phyloP scores from a whole-genome alignment of 352 stramenopile genomes.

The Pythium rishiriense region DNA sequence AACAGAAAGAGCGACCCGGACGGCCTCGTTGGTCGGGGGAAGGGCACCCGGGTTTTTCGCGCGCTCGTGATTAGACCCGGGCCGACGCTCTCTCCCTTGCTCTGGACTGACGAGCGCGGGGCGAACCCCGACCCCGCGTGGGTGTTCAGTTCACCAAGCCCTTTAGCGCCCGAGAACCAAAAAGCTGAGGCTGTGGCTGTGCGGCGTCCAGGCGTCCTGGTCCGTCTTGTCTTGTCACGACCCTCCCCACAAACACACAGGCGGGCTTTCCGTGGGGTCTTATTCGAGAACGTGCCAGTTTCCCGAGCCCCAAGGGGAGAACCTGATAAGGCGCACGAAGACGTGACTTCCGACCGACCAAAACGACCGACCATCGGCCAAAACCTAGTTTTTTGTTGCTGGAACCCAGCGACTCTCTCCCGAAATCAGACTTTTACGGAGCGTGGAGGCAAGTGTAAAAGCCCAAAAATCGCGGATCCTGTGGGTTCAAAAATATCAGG shows the following conservation, averaged over 20 bases:
- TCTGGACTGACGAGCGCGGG: conserved; percentile 19
- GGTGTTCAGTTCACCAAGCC: conserved; percentile 15
- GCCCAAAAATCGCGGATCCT: neutral
- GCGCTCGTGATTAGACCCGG: neutral
- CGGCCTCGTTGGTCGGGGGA: neutral
- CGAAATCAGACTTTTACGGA: neutral
- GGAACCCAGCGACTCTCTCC: neutral
- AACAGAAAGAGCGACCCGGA: conserved; percentile 5
- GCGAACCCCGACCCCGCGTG: conserved; percentile 15
- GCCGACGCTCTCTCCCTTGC: conserved; percentile 13
- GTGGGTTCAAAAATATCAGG: neutral
- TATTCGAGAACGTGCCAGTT: conserved; percentile 9
- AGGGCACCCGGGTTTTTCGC: neutral
- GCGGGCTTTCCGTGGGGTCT: no score
- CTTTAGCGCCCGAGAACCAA: conserved; percentile 3
- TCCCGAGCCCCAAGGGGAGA: neutral
- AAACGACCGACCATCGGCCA: neutral
- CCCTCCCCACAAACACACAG: no score
- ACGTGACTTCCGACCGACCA: conserved; percentile 9
- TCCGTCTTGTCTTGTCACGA: conserved; percentile 20
- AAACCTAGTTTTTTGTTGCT: neutral
- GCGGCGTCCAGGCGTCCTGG: conserved; percentile 8
- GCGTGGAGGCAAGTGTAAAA: neutral
- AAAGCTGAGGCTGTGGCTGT: conserved; percentile 4
- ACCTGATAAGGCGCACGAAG: conserved; percentile 13